These are phyloP conservation scores for Lasiosphaeria miniovina DNA, from an alignment of 495 filamentous ascomycete species.

Conservation along the genomic window DNA sequence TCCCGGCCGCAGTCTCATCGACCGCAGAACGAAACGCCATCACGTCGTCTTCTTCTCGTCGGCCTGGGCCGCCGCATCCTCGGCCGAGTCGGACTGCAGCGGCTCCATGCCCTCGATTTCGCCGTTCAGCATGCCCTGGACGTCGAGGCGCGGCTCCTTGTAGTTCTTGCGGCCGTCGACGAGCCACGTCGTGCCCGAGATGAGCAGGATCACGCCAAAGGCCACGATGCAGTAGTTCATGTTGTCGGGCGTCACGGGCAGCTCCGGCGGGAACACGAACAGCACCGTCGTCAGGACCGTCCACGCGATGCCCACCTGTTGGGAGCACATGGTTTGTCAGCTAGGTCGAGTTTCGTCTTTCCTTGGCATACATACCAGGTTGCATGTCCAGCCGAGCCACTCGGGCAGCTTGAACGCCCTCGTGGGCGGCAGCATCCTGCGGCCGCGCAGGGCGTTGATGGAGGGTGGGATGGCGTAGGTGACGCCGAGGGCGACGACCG, in stretches of 20 bases:
- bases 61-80: neutral
- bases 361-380: slow-evolving; percentile 43
- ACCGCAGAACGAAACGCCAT: too few relatives aligned
- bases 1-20: too few relatives aligned
- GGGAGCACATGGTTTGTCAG: neutral
- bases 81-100: neutral
- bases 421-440: slow-evolving; percentile 58
- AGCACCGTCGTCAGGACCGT: slow-evolving; percentile 67
- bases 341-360: neutral
- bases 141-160: slow-evolving; percentile 56
- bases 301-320: slow-evolving; percentile 61
- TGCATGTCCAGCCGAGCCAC: slow-evolving; percentile 58
- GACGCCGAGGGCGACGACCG: slow-evolving; percentile 67
- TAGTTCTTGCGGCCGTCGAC: slow-evolving; percentile 73
- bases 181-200: slow-evolving; percentile 65
- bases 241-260: slow-evolving; percentile 64
- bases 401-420: slow-evolving; percentile 60
- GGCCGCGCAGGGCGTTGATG: slow-evolving; percentile 63
- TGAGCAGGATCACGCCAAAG: slow-evolving; percentile 64
- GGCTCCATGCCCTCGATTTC: slow-evolving; percentile 26
- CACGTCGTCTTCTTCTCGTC: too few relatives aligned
- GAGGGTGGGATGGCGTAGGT: slow-evolving; percentile 70
- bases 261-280: slow-evolving; percentile 69
- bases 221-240: slow-evolving; percentile 78
- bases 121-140: slow-evolving; percentile 40